phyloP scores from a whole-genome alignment of 2,329 filamentous ascomycete species.

The Xylariaceae sp. region DNA sequence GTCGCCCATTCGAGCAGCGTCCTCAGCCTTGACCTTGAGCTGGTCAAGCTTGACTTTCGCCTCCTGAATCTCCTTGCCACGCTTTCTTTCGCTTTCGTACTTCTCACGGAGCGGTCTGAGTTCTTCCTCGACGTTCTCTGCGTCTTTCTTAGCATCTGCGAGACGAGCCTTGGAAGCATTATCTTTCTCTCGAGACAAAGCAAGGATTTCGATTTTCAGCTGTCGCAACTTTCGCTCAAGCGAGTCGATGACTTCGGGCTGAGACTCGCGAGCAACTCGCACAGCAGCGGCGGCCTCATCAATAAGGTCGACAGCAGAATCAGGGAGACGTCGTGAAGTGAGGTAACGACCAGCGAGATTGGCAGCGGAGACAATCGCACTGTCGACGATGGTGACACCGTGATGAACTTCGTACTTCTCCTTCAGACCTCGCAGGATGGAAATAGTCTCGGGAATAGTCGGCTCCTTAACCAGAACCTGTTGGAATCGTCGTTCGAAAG shows the following conservation, averaged over 20 bases:
- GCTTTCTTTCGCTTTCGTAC: conserved; percentile 88
- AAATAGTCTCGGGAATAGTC: conserved; percentile 80
- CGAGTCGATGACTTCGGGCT: conserved; percentile 92
- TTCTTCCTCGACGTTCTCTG: conserved; percentile 91
- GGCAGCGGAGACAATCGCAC: conserved; percentile 85
- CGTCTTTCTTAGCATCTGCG: conserved; percentile 77
- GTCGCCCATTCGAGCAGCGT: conserved; percentile 83
- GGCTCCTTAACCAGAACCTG: conserved; percentile 97
- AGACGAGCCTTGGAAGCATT: conserved; percentile 84
- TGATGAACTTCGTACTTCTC: conserved; percentile 98
- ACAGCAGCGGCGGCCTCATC: conserved; percentile 98
- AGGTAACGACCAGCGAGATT: conserved; percentile 90
- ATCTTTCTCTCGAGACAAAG: conserved; percentile 87
- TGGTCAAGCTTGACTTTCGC: conserved; percentile 92
- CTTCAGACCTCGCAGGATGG: conserved; percentile 96
- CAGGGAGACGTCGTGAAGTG: conserved; percentile 82
- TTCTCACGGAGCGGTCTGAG: conserved; percentile 86
- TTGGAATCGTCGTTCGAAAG: conserved; percentile 97
- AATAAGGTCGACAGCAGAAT: conserved; percentile 93
- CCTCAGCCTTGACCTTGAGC: conserved; percentile 85
- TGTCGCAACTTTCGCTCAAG: conserved; percentile 86
- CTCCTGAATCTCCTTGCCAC: conserved; percentile 87
- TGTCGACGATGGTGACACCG: conserved; percentile 93
- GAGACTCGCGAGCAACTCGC: conserved; percentile 88
- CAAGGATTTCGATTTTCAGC: conserved; percentile 95